Evolutionary conservation across 345 rosid species (phyloP), one percentile per base, ranked within the genome.

Genomic region (Hypericum androsaemum): DNA sequence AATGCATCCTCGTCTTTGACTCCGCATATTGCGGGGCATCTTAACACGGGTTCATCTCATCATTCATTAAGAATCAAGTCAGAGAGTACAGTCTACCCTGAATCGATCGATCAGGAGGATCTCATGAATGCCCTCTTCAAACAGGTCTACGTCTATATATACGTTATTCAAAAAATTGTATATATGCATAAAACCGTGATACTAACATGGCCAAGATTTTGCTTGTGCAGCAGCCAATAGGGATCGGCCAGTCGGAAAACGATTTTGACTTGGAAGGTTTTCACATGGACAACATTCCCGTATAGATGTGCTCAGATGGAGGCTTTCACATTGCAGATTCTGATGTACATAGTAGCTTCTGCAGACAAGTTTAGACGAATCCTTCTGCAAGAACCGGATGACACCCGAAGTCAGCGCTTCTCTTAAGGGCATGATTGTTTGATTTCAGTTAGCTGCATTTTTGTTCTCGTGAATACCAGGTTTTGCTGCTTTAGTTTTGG

Each of bases 181-280:
- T 22, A 22, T 22, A 22, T 22, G 32, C 32, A 22, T 22, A 22
- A 22, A 22, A 22, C 32, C 32, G 32, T 22, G 32, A 22, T 22
- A 22, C 32, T 22, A 1, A 22, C 4, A 22, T 22, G 32, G 32
- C 32, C 32, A 22, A 22, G 32, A 22, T 22, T n/a, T 53, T 51
- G 44, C 62, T 63, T 13, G 38, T 78, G 54, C 58, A 59, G 75
- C 83, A 76, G 76, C 88, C 83, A 71, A 89, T 75, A 60, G 71
- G 83, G 32, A 57, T 75, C 54, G 80, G 62, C 52, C 59, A 80
- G 15, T 52, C 77, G 5, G 87, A 83, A 59, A 74, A 61, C 1
- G 94, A 92, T 60, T 84, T 88, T 1, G 88, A 85, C 56, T 81
- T 85, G 42, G 95, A 92, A 15, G 96, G 88, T 37, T 84, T 71